Base-by-base conservation (phyloP, 169 alveolate species). In the Sarcocystis neurona region DNA sequence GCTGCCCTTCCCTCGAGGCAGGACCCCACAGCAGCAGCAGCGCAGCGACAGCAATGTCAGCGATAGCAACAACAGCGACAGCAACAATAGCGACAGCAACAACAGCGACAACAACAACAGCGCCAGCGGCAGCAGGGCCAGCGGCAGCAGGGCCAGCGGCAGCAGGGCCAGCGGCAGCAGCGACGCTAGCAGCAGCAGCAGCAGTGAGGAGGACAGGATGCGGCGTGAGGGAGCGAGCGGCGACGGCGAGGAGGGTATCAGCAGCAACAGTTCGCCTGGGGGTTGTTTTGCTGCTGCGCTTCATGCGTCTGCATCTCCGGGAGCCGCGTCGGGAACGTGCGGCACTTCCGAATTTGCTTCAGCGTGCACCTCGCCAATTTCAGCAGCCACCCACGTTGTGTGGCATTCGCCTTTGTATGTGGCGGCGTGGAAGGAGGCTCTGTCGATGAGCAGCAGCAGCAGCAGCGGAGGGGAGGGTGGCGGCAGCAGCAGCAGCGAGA, bases 301-400 rank as follows among this genome's bases (percentile, higher is more conserved):
- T 5, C 77, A 15, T 63, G 43, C 37, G 77, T 23, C 77, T 23
- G 43, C 77, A 30, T 6, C 43, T 6, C 37, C 39, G n/a, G 79
- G 79, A 20, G 79, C 79, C 23, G 79, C 79, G n/a, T 30, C 79
- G 79, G 79, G 79, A 32, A 68, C 79, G n/a, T 68, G 20, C 41
- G 58, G n/a, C n/a, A n/a, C n/a, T n/a, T n/a, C n/a, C n/a, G n/a
- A n/a, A n/a, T n/a, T n/a, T n/a, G n/a, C n/a, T n/a, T n/a, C n/a
- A n/a, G n/a, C n/a, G n/a, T n/a, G n/a, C n/a, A n/a, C n/a, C n/a
- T n/a, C n/a, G n/a, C n/a, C n/a, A n/a, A n/a, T n/a, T n/a, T n/a
- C n/a, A n/a, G n/a, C n/a, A n/a, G n/a, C n/a, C n/a, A n/a, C n/a
- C n/a, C n/a, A n/a, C n/a, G n/a, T n/a, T n/a, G n/a, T n/a, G n/a